Evolutionary conservation across 306 rosid species (phyloP), one percentile per base, ranked within the genome.

Genomic region (Parietaria judaica): DNA sequence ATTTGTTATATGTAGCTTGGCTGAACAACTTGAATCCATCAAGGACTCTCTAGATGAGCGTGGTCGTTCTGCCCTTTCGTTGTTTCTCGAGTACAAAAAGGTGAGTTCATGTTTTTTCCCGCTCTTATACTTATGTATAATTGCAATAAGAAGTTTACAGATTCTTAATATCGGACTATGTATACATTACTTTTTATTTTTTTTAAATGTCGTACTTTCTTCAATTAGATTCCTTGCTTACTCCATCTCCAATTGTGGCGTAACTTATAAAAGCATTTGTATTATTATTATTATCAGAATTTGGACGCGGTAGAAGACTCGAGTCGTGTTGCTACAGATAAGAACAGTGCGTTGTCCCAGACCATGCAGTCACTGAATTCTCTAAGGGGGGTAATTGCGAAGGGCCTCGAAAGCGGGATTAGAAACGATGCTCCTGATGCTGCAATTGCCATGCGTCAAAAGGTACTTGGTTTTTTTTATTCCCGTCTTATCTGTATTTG

Each of bases 391-490:
- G 67, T 64, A 77, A 73, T 86, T 66, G 79, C 79, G 36, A 88
- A 78, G 74, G 88, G 94, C 51, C 95, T 92, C 68, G 96, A 84
- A 88, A 88, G 96, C 78, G 99, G 99, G 77, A 86, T 92, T 74
- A 79, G 96, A 80, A 92, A 92, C 82, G 99, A 92, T 84, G 99
- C 99, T 66, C 70, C 95, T 62, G 96, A 88, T 82, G 74, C 84
- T 64, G 96, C 96, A 54, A 88, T 92, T 65, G 99, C 99, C 56
- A 92, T 82, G 90, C 96, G 94, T 56, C 99, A 92, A 79, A 92
- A 88, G 88, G 99, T 88, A 75, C 80, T 71, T 63, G 14, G 51
- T 53, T 56, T 57, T 66, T 77, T 62, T 47, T 31, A 45, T 70
- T 62, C 53, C 62, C 69, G 61, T 64, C 61, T 38, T 48, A 41